Evolutionary conservation across 495 filamentous ascomycete genomes (phyloP).

Genomic region (Aspergillus mulundensis): DNA sequence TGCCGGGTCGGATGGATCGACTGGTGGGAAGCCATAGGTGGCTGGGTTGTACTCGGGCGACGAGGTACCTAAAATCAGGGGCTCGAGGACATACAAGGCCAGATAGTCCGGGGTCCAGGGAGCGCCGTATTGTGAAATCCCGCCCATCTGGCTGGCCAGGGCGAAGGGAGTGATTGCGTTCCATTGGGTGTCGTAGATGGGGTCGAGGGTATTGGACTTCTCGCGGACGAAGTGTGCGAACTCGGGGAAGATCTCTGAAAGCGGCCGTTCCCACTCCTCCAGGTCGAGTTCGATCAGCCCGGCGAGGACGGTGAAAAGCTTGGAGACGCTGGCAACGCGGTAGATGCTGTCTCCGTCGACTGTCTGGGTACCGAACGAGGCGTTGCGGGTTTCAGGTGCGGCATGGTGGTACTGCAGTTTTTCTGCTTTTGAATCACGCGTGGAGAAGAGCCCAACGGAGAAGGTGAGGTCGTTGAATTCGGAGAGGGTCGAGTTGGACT

Average conservation of each 20-base stretch:
- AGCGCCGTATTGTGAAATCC: slow-evolving; percentile 36
- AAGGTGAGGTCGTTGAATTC: slow-evolving; percentile 40
- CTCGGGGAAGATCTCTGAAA: slow-evolving; percentile 44
- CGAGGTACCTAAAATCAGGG: neutral
- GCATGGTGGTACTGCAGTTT: slow-evolving; percentile 34
- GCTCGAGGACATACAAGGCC: neutral
- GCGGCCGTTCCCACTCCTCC: slow-evolving; percentile 39
- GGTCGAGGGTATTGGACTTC: slow-evolving; percentile 4
- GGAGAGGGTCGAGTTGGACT: slow-evolving; percentile 4
- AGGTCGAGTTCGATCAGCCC: slow-evolving; percentile 32
- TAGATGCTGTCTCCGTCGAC: slow-evolving; percentile 48
- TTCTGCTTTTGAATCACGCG: slow-evolving; percentile 30
- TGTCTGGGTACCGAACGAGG: slow-evolving; percentile 30
- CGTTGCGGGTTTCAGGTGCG: slow-evolving; percentile 9
- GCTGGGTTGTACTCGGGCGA: slow-evolving; percentile 11
- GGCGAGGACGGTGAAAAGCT: slow-evolving; percentile 46
- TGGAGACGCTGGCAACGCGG: slow-evolving; percentile 49
- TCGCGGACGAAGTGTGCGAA: slow-evolving; percentile 26
- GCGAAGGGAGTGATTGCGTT: slow-evolving; percentile 39
- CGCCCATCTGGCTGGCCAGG: slow-evolving; percentile 38
- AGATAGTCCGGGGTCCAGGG: slow-evolving; percentile 20
- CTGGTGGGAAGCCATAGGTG: slow-evolving; percentile 30
- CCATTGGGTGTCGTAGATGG: slow-evolving; percentile 34
- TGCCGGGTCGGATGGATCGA: slow-evolving; percentile 23
- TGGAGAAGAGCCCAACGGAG: slow-evolving; percentile 35